Base-by-base conservation (phyloP, 2,329 filamentous ascomycete species). In the Cyanodermella asteris region DNA sequence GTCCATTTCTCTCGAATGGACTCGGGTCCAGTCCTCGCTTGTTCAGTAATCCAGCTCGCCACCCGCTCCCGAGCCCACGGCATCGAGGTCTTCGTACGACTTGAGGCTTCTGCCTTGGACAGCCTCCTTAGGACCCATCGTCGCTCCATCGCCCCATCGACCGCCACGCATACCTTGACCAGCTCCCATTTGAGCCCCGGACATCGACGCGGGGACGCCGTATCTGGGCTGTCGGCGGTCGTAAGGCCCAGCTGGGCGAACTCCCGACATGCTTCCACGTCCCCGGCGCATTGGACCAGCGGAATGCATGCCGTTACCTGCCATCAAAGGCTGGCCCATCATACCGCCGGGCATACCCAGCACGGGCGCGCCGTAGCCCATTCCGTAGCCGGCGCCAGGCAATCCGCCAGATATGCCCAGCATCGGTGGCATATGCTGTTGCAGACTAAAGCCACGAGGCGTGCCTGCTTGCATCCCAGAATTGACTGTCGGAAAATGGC, bases 71-170 rank as follows among this genome's bases (percentile, higher is more conserved):
- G 71, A 67, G 18, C 69, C 69, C 29, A 74, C 72, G 22, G 90
- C 84, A 52, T 97, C 87, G 13, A 97, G 57, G 44, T 97, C 87
- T 48, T 97, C 90, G 44, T 97, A 97, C 47, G 80, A 93, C 61
- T 91, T 91, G 35, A 97, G 54, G 32, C 77, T 91, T 29, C 87
- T 68, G 5, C 87, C 87, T 37, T 90, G 78, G 1, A 91, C 81
- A 7, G 87, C 84, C 49, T 94, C 82, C 12, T 77, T 66, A 12
- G 87, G 84, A 0, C 81, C 82, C 31, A 82, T 72, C 3, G 74
- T 70, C 3, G 58, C 58, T 14, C 72, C 73, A 34, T 80, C 75
- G 20, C 73, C 72, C 63, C 72, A 76, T 35, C 69, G 59, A 17
- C 66, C 66, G 44, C 35, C 63, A 43, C 39, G 46, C 12, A 55